A percentile compares a stretch with the other conserved stretches of the same genome.
Conservation (phyloP, 805 yeast genomes). For the Saccharomycopsis vini region DNA sequence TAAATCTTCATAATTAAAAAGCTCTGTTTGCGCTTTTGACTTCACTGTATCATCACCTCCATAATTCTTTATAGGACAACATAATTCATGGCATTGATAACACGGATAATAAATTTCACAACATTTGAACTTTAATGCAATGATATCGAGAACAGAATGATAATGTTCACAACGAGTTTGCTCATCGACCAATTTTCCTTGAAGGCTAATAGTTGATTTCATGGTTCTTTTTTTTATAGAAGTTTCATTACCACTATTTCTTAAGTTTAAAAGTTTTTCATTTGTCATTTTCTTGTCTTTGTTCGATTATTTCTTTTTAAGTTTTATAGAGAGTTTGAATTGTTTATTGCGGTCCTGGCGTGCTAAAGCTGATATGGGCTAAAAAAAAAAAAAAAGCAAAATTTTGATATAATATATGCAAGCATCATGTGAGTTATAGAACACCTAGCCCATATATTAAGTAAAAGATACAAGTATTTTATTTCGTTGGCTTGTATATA, state of each 20-base stretch:
- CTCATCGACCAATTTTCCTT: not conserved
- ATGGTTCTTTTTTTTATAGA: too few relatives aligned
- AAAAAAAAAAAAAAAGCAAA: too few relatives aligned
- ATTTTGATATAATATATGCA: too few relatives aligned
- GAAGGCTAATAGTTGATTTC: too few relatives aligned
- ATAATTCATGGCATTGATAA: not conserved
- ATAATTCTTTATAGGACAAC: not conserved
- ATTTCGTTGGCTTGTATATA: too few relatives aligned
- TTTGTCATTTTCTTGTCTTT: not conserved
- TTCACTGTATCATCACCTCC: not conserved
- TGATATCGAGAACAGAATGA: not conserved
- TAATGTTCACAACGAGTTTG: not conserved
- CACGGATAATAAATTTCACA: not conserved
- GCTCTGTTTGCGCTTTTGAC: not conserved
- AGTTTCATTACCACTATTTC: too few relatives aligned
- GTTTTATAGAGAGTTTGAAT: not conserved
- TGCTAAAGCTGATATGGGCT: too few relatives aligned
- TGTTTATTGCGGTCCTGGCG: too few relatives aligned
- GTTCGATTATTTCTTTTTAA: not conserved
- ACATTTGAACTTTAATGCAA: conserved; percentile 1
- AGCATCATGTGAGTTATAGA: too few relatives aligned
- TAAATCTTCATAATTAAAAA: not conserved
- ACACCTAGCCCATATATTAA: too few relatives aligned
- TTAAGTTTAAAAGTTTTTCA: too few relatives aligned
- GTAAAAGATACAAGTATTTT: too few relatives aligned